A percentile compares a stretch with the other conserved stretches of the same genome.
Conservation (phyloP, 225 moss, liverwort and hornwort genomes). For the Neckera pumila region DNA sequence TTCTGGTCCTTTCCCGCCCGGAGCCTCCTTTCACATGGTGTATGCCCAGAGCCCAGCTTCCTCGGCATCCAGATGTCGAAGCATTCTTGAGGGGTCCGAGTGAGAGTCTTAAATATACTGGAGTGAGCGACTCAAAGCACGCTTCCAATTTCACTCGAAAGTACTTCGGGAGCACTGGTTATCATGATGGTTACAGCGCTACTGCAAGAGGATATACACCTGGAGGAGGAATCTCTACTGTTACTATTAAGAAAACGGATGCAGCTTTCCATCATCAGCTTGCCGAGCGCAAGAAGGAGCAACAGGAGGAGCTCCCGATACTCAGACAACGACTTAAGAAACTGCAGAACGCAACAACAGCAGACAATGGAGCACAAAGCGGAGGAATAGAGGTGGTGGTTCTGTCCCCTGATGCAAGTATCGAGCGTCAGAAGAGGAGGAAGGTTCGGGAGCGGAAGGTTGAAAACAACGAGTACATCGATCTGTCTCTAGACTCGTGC, state of each 20-base stretch:
- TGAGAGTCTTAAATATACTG: not conserved
- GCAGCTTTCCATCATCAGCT: not conserved
- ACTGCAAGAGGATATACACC: not conserved
- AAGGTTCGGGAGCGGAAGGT: not conserved
- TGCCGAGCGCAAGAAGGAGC: not conserved
- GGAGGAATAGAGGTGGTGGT: not conserved
- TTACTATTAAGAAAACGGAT: not conserved
- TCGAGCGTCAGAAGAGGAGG: not conserved
- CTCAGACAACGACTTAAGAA: not conserved
- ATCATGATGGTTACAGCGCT: constrained; percentile 8
- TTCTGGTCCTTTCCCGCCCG: not conserved
- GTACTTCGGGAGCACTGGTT: not conserved
- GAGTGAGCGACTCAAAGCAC: not conserved
- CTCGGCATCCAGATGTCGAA: constrained; percentile 2
- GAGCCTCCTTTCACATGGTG: constrained; percentile 12
- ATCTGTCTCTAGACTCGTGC: not conserved
- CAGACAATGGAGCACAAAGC: not conserved
- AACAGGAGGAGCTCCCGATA: not conserved
- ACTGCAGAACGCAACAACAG: not conserved
- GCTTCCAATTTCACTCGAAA: not conserved
- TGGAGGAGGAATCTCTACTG: not conserved
- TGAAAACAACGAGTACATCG: not conserved
- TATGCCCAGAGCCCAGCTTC: constrained; percentile 4
- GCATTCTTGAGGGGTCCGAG: constrained; percentile 5
- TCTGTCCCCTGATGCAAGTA: not conserved